phyloP scores from a whole-genome alignment of 2,329 filamentous ascomycete genomes.

The Trichoderma simmonsii region DNA sequence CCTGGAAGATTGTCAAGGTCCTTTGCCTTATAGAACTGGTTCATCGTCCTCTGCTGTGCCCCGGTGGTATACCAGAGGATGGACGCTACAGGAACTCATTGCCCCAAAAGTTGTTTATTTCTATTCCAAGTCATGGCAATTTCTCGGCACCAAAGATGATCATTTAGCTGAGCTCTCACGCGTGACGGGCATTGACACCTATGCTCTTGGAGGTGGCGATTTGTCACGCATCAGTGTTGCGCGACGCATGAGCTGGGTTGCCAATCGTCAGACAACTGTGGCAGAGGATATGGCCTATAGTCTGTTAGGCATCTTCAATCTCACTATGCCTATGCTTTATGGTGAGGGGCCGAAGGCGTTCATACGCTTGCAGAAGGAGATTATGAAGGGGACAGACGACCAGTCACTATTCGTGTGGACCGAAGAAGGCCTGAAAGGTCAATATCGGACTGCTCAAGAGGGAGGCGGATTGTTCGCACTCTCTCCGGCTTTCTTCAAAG shows the following conservation, averaged over 20 bases:
- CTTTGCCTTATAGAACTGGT: background rate
- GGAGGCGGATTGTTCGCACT: no score
- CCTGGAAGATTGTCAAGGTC: slow-evolving; percentile 23
- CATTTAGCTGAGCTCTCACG: background rate
- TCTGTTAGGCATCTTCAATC: slow-evolving; percentile 21
- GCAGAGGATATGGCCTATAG: slow-evolving; percentile 23
- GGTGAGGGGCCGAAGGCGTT: slow-evolving; percentile 18
- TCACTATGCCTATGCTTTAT: slow-evolving; percentile 23
- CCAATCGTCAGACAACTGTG: slow-evolving; percentile 17
- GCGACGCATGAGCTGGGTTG: slow-evolving; percentile 21
- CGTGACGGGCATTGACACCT: background rate
- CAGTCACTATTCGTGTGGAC: background rate
- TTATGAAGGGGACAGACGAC: background rate
- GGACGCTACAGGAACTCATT: slow-evolving; percentile 57
- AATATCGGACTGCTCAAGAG: no score
- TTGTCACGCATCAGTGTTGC: background rate
- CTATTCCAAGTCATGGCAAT: background rate
- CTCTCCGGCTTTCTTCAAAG: no score
- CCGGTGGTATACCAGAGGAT: slow-evolving; percentile 38
- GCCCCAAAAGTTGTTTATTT: background rate
- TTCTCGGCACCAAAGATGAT: background rate
- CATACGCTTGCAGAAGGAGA: background rate
- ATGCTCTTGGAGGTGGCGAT: background rate
- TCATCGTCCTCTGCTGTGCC: background rate
- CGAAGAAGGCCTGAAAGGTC: background rate